Evolutionary conservation across 805 yeast species (phyloP), one percentile per base, ranked within the genome.

Genomic region (Kodamaea leandrae): DNA sequence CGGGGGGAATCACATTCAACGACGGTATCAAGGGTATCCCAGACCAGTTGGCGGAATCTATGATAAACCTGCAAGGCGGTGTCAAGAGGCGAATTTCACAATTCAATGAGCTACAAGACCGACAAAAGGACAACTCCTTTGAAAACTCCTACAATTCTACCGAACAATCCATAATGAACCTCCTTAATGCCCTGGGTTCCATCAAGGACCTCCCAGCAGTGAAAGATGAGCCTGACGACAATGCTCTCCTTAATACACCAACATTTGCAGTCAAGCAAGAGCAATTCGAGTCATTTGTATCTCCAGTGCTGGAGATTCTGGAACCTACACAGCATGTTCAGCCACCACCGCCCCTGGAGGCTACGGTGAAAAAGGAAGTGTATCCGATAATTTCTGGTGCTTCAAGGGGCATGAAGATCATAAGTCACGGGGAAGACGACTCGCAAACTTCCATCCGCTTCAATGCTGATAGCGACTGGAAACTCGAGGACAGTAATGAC

Each of bases 21-120:
- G 73, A 68, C 45, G 75, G 75, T 3, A 66, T 69, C 26, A 64
- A 65, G 43, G 75, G 74, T 1, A 66, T 69, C 28, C 50, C 71
- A 2, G 70, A 68, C 46, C 58, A 60, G 17, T 37, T 64, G 39
- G 72, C 69, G 8, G 64, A 55, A 28, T 50, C 55, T 42, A 47
- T 69, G 26, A 39, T 39, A 30, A 38, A 30, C 18, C 41, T 24
- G 24, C 16, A 38, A 26, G 36, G 33, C 4, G 41, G 33, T 19
- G 41, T 38, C 3, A 30, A 15, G 32, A 32, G 32, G 32, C 14
- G 36, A 8, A 32, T 38, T 13, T 38, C 41, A 3, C 36, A 38
- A 14, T 38, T 30, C 41, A 38, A 38, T 32, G 37, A 38, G 32
- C 36, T 38, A 30, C 25, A 21, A 7, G 33, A 30, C 32, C 7